These are phyloP conservation scores for Penicillium desertorum DNA, from an alignment of 495 filamentous ascomycete genomes.

Conservation along the genomic window DNA sequence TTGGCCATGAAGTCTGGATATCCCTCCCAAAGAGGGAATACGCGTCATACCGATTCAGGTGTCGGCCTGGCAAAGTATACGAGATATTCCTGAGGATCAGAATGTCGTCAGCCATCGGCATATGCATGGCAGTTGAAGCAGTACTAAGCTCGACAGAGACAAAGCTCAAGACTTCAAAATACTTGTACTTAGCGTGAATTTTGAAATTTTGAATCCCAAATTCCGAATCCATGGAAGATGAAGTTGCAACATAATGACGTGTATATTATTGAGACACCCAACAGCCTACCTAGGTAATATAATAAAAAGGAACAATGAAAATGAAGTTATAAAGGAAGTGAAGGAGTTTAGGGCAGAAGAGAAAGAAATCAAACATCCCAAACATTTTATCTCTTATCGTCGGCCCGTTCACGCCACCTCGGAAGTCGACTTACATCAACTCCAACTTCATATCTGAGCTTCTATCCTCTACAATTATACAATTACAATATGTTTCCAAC, in stretches of 20 bases:
- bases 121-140: not conserved
- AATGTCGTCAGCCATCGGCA: slow-evolving; percentile 9
- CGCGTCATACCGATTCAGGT: not conserved
- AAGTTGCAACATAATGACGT: not conserved
- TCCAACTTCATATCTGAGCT: not conserved
- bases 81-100: not conserved
- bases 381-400: slow-evolving; percentile 6
- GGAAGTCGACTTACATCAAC: not conserved
- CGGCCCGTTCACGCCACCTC: slow-evolving; percentile 11
- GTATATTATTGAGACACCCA: not conserved
- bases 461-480: not conserved
- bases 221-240: not conserved
- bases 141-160: not conserved
- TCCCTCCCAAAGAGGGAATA: not conserved
- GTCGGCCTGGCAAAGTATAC: slow-evolving; percentile 2
- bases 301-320: not conserved
- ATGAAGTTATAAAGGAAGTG: not conserved
- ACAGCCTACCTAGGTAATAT: no score
- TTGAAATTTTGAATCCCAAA: not conserved
- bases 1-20: not conserved
- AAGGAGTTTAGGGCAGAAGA: not conserved
- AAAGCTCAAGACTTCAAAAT: not conserved
- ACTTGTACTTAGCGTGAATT: not conserved
- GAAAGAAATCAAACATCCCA: not conserved
- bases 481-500: slow-evolving; percentile 49